These are phyloP conservation scores for Musa beccarii DNA, from an alignment of 176 grass and related monocot genomes.

Conservation along the genomic window DNA sequence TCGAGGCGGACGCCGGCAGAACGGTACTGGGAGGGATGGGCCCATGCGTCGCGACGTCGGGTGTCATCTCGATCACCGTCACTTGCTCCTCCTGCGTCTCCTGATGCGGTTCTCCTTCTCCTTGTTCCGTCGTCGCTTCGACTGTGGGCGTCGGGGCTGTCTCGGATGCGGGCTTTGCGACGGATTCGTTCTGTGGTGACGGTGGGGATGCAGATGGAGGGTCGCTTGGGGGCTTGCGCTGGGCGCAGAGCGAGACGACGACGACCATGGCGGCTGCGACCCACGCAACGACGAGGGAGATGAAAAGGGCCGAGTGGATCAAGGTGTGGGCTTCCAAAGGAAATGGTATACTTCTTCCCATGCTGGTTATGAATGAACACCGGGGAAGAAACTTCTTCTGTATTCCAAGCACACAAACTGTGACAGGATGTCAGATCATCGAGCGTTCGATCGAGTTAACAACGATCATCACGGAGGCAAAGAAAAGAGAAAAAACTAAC, in stretches of 20 bases:
- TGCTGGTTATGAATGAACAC: background rate
- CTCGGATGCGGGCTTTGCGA: background rate
- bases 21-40: constrained; percentile 32
- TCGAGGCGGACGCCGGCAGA: constrained; percentile 20
- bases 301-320: constrained; percentile 23
- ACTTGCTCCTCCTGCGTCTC: background rate
- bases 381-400: background rate
- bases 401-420: background rate
- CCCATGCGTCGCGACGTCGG: constrained; percentile 56
- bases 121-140: background rate
- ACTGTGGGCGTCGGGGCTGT: background rate
- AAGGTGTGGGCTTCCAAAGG: constrained; percentile 10
- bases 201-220: background rate
- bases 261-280: constrained; percentile 41
- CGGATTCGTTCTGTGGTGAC: constrained; percentile 6
- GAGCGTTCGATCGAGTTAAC: no score
- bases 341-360: constrained; percentile 50
- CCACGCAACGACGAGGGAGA: constrained; percentile 49
- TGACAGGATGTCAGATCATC: no score
- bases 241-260: constrained; percentile 60
- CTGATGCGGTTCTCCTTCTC: background rate
- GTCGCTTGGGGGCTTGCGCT: constrained; percentile 28
- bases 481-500: no score
- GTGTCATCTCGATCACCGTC: constrained; percentile 37
- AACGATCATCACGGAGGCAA: no score